Evolutionary conservation across 495 filamentous ascomycete species (phyloP), one percentile per base, ranked within the genome.

Genomic region (Endocarpon pusillum): DNA sequence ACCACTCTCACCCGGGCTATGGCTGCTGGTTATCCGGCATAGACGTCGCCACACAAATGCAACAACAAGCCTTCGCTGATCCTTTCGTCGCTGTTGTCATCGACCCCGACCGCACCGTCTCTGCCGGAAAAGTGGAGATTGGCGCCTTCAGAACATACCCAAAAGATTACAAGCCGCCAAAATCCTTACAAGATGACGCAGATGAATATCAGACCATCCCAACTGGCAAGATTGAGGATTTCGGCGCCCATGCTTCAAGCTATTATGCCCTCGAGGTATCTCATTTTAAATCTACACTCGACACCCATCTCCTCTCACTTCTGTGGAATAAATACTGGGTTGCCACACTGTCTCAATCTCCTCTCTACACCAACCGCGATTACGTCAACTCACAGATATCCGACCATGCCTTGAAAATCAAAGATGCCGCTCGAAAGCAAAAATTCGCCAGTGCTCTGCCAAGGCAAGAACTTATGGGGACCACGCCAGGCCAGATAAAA

Each of bases 261-360:
- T 99, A 99, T 54, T 99, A 99, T 52, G 56, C 74, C 0, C 73
- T 99, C 3, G 81, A 89, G 33, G 80, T 96, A 6, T 80, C 81
- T 20, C 81, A 89, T 58, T 99, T 83, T 64, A 93, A 93, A 64
- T 83, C 76, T 36, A 76, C 78, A 3, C 75, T 99, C 20, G 91
- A 99, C 51, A 65, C 71, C 1, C 73, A 81, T 40, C 62, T 96
- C 19, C 61, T 99, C 4, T 83, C 86, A 42, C 66, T 81, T 27
- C 64, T 99, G 34, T 99, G 91, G 91, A 94, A 93, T 55, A 99
- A 99, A 52, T 99, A 99, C 59, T 99, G 91, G 91, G 87, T 96
- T 17, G 75, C 84, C 38, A 99, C 91, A 17, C 69, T 99, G n/a
- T 86, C 81, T n/a, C 81, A 93, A 49, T 86, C 71, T 43, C 87